Evolutionary conservation across 805 yeast genomes (phyloP).

Genomic region (Candida krabiensis): DNA sequence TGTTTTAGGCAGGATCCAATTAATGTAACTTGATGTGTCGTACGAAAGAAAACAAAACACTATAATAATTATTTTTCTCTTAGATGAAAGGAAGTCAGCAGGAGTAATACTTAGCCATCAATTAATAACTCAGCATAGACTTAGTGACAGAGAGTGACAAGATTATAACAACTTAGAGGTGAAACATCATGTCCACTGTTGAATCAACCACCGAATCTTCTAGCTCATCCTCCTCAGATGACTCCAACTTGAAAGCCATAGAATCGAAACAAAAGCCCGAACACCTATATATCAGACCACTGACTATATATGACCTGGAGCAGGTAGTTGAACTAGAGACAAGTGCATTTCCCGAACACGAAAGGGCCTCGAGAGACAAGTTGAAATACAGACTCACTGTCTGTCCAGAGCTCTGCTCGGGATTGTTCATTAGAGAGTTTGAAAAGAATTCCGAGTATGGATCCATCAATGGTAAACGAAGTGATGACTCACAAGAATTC

Average conservation of each 20-base stretch:
- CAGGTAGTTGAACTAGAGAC: slow-evolving; percentile 62
- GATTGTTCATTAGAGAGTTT: slow-evolving; percentile 78
- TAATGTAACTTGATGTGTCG: no score
- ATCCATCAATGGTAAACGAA: slow-evolving; percentile 10
- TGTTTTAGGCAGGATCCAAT: no score
- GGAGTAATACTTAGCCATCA: no score
- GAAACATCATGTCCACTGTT: no score
- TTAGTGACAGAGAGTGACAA: no score
- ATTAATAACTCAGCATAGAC: no score
- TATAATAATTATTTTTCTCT: no score
- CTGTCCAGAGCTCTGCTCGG: slow-evolving; percentile 91
- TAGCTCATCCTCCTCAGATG: slow-evolving; percentile 19
- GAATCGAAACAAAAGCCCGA: slow-evolving; percentile 43
- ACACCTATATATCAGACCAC: slow-evolving; percentile 71
- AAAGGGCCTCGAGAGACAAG: slow-evolving; percentile 67
- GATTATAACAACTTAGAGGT: no score
- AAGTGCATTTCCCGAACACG: slow-evolving; percentile 66
- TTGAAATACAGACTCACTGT: slow-evolving; percentile 66
- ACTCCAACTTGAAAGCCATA: slow-evolving; percentile 15
- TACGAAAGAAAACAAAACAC: no score
- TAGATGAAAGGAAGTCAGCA: no score
- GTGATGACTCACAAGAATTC: slow-evolving; percentile 27
- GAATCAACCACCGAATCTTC: slow-evolving; percentile 32
- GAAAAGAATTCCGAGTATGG: slow-evolving; percentile 18
- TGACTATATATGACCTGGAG: slow-evolving; percentile 70